phyloP scores from a whole-genome alignment of 1,284 basidiomycete genomes.

The Trametes polyzona region DNA sequence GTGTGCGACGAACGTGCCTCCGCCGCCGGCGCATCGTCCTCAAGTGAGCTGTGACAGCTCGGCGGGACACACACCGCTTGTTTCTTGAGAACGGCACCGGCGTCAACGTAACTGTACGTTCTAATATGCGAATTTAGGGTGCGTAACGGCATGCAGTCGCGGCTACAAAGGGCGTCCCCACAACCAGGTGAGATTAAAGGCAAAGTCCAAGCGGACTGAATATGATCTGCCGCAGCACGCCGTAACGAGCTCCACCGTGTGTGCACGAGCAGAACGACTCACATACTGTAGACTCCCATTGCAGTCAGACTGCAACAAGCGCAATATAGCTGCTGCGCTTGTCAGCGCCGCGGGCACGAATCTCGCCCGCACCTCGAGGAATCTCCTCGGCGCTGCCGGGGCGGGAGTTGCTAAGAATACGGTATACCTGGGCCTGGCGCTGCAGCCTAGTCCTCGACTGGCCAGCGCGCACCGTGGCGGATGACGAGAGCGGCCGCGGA shows the following conservation, averaged over 20 bases:
- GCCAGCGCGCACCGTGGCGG: too few relatives aligned
- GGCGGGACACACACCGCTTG: background rate
- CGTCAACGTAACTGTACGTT: background rate
- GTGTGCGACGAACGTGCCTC: background rate
- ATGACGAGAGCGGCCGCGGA: background rate
- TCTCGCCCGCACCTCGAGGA: background rate
- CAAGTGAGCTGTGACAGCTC: background rate
- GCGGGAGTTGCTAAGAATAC: background rate
- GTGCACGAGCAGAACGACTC: too few relatives aligned
- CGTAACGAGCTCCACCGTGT: too few relatives aligned
- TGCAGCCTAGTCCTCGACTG: too few relatives aligned
- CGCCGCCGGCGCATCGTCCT: background rate
- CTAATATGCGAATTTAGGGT: too few relatives aligned
- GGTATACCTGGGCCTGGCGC: background rate
- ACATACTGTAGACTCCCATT: too few relatives aligned
- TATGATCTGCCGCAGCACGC: slow-evolving; percentile 14
- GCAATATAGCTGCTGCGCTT: background rate
- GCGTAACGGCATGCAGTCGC: background rate
- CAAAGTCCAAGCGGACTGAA: background rate
- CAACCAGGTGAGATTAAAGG: too few relatives aligned
- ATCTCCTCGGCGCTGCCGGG: background rate
- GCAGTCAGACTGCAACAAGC: too few relatives aligned
- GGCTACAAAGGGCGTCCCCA: too few relatives aligned
- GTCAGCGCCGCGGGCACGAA: background rate
- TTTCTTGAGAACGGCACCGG: background rate